Evolutionary conservation across 2,329 filamentous ascomycete species (phyloP), one percentile per base, ranked within the genome.

Genomic region (Microdochium bolleyi): DNA sequence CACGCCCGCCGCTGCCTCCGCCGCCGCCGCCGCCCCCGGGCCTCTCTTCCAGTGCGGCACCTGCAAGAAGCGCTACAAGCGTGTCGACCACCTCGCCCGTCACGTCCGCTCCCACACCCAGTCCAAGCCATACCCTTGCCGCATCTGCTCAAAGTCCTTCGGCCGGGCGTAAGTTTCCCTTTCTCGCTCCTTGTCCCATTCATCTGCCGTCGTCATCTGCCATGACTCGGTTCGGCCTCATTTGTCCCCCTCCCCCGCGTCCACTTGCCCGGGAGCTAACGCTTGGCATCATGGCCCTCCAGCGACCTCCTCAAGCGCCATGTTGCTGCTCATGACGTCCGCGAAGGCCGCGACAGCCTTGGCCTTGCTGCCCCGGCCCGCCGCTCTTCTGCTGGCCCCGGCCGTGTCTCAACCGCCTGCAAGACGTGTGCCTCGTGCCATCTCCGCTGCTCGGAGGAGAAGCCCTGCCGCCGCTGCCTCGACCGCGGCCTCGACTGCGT

Each of bases 101-200:
- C 65, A 68, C 55, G 60, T 68, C 21, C 61, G 64, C n/a, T 65
- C 65, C 10, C 65, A 67, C 51, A 65, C 64, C 2, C 63, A 66
- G 21, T 61, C 60, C 10, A 66, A 60, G 30, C 65, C 65, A 0
- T 61, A 66, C 54, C 58, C 61, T 52, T 67, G 65, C 30, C 55
- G 56, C 32, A 51, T 65, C 2, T 67, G 65, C 25, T 52, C 54
- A n/a, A 67, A 67, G 38, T 56, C 58, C 1, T 67, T 67, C 10
- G 62, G 61, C 24, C 56, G 65, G 54, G 58, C 60, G 65, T 68
- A 52, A 54, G 60, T 44, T 22, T 16, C 10, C 19, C 8, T 8
- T 24, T 46, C 19, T 21, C 41, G 14, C 41, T 41, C 30, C 30
- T 34, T 34, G 14, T 34, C 30, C 14, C 30, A 8, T 34, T n/a